Conservation (phyloP, 179 eudicot genomes). For the Beta lomatogona region DNA sequence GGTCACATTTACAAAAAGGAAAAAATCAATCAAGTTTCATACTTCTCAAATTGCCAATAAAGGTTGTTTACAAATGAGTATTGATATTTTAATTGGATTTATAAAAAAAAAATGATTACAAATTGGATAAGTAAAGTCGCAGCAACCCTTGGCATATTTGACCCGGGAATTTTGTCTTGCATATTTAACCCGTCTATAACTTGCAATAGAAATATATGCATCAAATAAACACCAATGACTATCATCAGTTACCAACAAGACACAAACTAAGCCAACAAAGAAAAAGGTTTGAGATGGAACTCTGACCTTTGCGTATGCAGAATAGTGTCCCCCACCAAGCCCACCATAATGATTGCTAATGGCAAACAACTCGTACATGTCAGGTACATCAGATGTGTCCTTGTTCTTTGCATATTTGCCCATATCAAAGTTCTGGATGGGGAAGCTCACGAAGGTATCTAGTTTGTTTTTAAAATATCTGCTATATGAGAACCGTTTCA, state of each 20-base stretch:
- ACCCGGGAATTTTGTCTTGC: background rate
- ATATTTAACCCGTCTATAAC: background rate
- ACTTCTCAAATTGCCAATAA: background rate
- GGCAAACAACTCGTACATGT: conserved; percentile 83
- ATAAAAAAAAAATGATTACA: background rate
- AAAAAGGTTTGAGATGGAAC: background rate
- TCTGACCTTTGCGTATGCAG: conserved; percentile 93
- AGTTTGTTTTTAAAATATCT: conserved; percentile 89
- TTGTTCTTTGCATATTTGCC: conserved; percentile 71
- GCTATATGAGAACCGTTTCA: conserved; percentile 90
- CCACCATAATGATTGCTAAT: conserved; percentile 99
- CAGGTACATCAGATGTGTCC: conserved; percentile 44
- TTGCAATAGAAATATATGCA: background rate
- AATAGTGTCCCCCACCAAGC: conserved; percentile 95
- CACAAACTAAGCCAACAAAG: background rate
- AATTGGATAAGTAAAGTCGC: background rate
- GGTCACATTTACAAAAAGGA: background rate
- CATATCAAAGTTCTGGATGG: conserved; percentile 73
- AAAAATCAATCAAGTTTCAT: background rate
- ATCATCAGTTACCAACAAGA: background rate
- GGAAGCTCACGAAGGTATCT: conserved; percentile 87
- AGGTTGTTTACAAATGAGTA: background rate
- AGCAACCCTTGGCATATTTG: background rate
- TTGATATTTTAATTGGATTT: background rate
- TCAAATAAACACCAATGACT: background rate